phyloP scores from a whole-genome alignment of 2,329 filamentous ascomycete species.

The Neurospora crassa region DNA sequence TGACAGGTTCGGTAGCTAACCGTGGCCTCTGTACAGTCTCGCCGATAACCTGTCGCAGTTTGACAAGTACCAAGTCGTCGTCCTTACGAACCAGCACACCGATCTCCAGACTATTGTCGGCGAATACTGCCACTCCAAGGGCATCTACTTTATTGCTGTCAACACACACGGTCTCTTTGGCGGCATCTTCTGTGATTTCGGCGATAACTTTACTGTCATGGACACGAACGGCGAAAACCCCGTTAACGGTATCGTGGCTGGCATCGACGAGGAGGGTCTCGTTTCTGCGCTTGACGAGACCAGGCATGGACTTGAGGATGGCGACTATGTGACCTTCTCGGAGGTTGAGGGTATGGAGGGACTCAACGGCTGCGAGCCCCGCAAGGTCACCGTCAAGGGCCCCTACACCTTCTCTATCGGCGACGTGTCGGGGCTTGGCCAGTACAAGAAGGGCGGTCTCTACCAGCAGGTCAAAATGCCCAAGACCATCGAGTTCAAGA shows the following conservation, averaged over 20 bases:
- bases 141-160: constrained; percentile 79
- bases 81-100: constrained; percentile 76
- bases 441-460: constrained; percentile 80
- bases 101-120: constrained; percentile 74
- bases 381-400: constrained; percentile 87
- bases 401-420: constrained; percentile 98
- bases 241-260: constrained; percentile 78
- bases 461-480: constrained; percentile 99
- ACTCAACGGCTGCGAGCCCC: constrained; percentile 72
- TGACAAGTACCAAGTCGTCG: constrained; percentile 86
- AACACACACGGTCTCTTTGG: constrained; percentile 94
- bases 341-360: constrained; percentile 88
- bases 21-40: constrained; percentile 41
- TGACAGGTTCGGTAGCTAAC: constrained; percentile 5
- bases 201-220: constrained; percentile 81
- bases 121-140: constrained; percentile 89
- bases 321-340: constrained; percentile 90
- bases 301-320: constrained; percentile 89
- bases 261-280: constrained; percentile 78
- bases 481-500: constrained; percentile 82
- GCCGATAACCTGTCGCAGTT: constrained; percentile 69
- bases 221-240: constrained; percentile 88
- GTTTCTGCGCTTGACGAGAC: constrained; percentile 93
- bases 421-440: constrained; percentile 76
- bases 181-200: constrained; percentile 94